A percentile compares a stretch with the other conserved stretches of the same genome.
Conservation (phyloP, 1,139 yeast genomes). For the Suzukiozyma palmioleophila region DNA sequence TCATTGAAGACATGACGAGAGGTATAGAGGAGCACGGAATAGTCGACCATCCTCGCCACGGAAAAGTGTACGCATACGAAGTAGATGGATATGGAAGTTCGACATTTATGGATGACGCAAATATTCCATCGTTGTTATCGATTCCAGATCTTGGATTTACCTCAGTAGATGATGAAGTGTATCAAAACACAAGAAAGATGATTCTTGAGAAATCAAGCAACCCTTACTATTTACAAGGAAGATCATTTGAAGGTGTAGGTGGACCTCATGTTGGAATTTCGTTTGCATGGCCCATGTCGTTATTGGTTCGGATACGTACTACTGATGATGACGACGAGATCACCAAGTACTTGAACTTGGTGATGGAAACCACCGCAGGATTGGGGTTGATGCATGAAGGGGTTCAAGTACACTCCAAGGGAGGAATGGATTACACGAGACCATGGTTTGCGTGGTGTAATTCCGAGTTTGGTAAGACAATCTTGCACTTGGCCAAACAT, state of each 20-base stretch:
- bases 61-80: slow-evolving; percentile 81
- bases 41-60: slow-evolving; percentile 62
- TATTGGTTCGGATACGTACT: slow-evolving; percentile 70
- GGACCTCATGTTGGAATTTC: slow-evolving; percentile 85
- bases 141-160: slow-evolving; percentile 78
- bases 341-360: slow-evolving; percentile 37
- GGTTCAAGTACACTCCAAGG: slow-evolving; percentile 56
- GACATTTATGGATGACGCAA: slow-evolving; percentile 85
- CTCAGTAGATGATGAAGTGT: slow-evolving; percentile 48
- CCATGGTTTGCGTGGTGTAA: slow-evolving; percentile 97
- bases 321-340: slow-evolving; percentile 71
- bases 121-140: slow-evolving; percentile 76
- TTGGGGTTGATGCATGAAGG: slow-evolving; percentile 85
- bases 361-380: slow-evolving; percentile 63
- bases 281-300: slow-evolving; percentile 90
- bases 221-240: slow-evolving; percentile 70
- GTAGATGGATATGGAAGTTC: slow-evolving; percentile 83
- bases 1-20: slow-evolving; percentile 39
- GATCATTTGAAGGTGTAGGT: slow-evolving; percentile 69
- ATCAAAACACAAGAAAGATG: slow-evolving; percentile 79
- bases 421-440: slow-evolving; percentile 52
- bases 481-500: slow-evolving; percentile 65
- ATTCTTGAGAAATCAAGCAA: slow-evolving; percentile 64
- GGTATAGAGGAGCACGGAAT: slow-evolving; percentile 68
- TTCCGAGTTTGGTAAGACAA: slow-evolving; percentile 84